Evolutionary conservation across 331 rosid genomes (phyloP).

Genomic region (Phaseolus coccineus): DNA sequence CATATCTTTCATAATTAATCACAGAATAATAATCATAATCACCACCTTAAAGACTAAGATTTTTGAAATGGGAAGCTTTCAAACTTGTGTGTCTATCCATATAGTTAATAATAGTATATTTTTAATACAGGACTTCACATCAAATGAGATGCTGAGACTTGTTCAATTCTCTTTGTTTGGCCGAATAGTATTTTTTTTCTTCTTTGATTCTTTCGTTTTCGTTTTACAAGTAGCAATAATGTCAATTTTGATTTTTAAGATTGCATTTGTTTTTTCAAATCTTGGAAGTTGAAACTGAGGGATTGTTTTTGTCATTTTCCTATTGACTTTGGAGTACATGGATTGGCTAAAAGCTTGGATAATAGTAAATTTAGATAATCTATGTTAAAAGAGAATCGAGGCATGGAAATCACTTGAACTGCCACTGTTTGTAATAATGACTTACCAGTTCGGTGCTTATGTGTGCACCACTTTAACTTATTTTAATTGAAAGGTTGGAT

Average conservation of each 20-base stretch:
- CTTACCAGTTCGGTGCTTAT: slow-evolving; percentile 10
- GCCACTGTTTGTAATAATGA: slow-evolving; percentile 18
- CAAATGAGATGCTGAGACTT: not conserved
- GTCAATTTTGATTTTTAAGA: not conserved
- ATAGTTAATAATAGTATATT: not conserved
- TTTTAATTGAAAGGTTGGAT: slow-evolving; percentile 36
- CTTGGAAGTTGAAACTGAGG: slow-evolving; percentile 11
- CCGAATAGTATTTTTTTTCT: too few species aligned
- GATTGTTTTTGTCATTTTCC: slow-evolving; percentile 13
- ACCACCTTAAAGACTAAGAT: too few species aligned
- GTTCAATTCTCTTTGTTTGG: not conserved
- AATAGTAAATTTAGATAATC: not conserved
- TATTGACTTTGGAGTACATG: not conserved
- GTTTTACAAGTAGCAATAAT: slow-evolving; percentile 9
- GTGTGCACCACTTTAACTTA: slow-evolving; percentile 24
- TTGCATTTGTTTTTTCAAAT: not conserved
- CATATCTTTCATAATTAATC: slow-evolving; percentile 24
- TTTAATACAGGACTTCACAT: not conserved
- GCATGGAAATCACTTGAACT: slow-evolving; percentile 31
- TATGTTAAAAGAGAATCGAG: not conserved
- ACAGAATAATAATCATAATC: not conserved
- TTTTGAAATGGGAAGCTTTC: not conserved
- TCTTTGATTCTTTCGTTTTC: slow-evolving; percentile 26
- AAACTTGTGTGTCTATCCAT: not conserved
- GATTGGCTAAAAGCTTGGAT: not conserved